phyloP scores from a whole-genome alignment of 2,329 filamentous ascomycete genomes.

The Ascochyta clinopodiicola region DNA sequence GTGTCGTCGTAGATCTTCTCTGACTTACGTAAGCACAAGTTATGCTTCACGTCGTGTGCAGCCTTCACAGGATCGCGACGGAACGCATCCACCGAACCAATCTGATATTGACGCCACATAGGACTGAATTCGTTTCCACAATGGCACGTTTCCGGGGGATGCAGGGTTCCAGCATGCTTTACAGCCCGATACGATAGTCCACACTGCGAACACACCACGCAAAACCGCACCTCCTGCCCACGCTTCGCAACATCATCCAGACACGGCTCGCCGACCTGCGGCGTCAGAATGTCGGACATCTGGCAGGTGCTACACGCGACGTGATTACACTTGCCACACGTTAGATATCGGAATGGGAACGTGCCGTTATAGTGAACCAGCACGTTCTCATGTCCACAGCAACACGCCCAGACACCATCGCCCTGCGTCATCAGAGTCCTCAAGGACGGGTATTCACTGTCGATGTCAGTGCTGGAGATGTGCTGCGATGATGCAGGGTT shows the following conservation, averaged over 20 bases:
- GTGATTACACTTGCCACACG: not conserved
- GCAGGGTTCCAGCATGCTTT: not conserved
- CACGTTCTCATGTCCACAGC: not conserved
- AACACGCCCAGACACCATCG: not conserved
- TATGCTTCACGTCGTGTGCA: not conserved
- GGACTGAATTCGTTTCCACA: not conserved
- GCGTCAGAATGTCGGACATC: not conserved
- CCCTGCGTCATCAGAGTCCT: not conserved
- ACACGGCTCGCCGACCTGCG: not conserved
- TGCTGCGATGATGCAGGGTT: no score
- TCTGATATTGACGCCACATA: not conserved
- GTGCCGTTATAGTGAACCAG: not conserved
- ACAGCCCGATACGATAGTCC: not conserved
- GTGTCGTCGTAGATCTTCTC: not conserved
- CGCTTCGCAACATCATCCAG: not conserved
- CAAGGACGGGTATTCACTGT: not conserved
- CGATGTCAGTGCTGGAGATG: no score
- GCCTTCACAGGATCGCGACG: not conserved
- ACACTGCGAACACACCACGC: not conserved
- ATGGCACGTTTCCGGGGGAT: not conserved
- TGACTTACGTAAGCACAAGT: not conserved
- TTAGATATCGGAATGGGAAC: not conserved
- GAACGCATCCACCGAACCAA: not conserved
- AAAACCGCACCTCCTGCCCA: not conserved
- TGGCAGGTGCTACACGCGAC: not conserved